Conservation (phyloP, 2,329 filamentous ascomycete genomes). For the Myriangium duriaei region DNA sequence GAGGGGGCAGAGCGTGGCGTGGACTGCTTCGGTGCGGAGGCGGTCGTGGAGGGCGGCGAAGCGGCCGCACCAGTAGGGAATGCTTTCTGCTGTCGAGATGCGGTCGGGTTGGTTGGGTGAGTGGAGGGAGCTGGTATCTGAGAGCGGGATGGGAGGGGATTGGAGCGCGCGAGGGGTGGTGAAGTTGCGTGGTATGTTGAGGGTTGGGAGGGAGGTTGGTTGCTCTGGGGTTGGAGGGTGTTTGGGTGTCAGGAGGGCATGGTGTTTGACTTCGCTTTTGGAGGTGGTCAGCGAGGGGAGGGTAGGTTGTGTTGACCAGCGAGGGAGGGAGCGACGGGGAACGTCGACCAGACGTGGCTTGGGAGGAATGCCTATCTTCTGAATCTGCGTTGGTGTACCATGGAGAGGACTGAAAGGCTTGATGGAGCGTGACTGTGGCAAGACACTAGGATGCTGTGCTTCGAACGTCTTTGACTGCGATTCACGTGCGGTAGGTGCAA, state of each 20-base stretch:
- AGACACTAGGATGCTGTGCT: too few relatives aligned
- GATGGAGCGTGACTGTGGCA: too few relatives aligned
- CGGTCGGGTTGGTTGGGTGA: slow-evolving; percentile 4
- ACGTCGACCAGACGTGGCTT: slow-evolving; percentile 18
- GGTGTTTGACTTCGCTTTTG: slow-evolving; percentile 4
- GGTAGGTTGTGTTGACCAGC: slow-evolving; percentile 1
- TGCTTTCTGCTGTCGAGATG: slow-evolving; percentile 22
- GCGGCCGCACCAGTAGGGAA: slow-evolving; percentile 50
- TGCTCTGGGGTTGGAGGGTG: slow-evolving; percentile 2
- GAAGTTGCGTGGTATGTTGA: slow-evolving; percentile 1
- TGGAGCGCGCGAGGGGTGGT: not conserved
- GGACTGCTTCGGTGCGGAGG: slow-evolving; percentile 32
- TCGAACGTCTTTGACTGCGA: not conserved
- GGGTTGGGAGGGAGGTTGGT: slow-evolving; percentile 1
- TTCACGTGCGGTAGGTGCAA: slow-evolving; percentile 15
- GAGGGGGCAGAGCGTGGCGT: slow-evolving; percentile 36
- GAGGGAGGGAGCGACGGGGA: slow-evolving; percentile 9
- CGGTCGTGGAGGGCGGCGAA: slow-evolving; percentile 46
- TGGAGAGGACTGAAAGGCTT: slow-evolving; percentile 18
- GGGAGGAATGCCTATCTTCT: slow-evolving; percentile 19
- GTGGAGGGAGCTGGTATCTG: not conserved
- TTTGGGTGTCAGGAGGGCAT: slow-evolving; percentile 5
- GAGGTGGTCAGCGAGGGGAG: not conserved
- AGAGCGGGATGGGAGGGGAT: not conserved
- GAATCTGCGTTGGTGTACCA: slow-evolving; percentile 19